Evolutionary conservation across 1,284 basidiomycete genomes (phyloP).

Genomic region (Cryptococcus deneoformans): DNA sequence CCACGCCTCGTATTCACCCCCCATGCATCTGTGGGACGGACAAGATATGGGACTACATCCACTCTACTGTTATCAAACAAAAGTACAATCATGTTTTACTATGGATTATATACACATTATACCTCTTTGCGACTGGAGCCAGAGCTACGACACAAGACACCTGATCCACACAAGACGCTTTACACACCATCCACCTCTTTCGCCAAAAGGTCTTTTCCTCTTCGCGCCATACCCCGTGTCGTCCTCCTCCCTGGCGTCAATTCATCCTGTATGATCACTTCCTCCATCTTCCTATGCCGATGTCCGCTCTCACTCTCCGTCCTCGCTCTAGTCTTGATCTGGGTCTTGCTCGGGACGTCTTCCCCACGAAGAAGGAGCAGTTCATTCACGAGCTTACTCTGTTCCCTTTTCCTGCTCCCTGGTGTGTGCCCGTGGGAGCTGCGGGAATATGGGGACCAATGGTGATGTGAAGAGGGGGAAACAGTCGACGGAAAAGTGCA

Average conservation of each 20-base stretch:
- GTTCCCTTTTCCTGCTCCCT: slow-evolving; percentile 13
- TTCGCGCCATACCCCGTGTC: neutral
- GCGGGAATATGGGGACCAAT: slow-evolving; percentile 1
- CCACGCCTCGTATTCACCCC: too few relatives aligned
- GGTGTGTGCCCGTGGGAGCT: slow-evolving; percentile 3
- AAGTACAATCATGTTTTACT: too few relatives aligned
- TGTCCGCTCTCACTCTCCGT: neutral
- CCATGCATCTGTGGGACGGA: too few relatives aligned
- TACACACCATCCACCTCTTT: neutral
- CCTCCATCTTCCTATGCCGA: neutral
- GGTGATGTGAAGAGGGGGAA: neutral
- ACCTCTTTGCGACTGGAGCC: too few relatives aligned
- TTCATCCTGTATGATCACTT: slow-evolving; percentile 12
- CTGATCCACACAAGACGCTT: too few relatives aligned
- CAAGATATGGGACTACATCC: too few relatives aligned
- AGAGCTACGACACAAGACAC: too few relatives aligned
- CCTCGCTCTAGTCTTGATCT: too few relatives aligned
- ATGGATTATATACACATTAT: too few relatives aligned
- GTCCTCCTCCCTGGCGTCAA: slow-evolving; percentile 23
- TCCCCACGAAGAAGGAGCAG: slow-evolving; percentile 12
- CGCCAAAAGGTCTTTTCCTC: neutral
- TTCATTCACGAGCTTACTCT: slow-evolving; percentile 22
- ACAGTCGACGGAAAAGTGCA: neutral
- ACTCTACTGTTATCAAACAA: too few relatives aligned
- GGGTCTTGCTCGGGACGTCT: neutral